Base-by-base conservation (phyloP, 176 grass and related monocot species). In the Rhipidocladum racemiflorum region DNA sequence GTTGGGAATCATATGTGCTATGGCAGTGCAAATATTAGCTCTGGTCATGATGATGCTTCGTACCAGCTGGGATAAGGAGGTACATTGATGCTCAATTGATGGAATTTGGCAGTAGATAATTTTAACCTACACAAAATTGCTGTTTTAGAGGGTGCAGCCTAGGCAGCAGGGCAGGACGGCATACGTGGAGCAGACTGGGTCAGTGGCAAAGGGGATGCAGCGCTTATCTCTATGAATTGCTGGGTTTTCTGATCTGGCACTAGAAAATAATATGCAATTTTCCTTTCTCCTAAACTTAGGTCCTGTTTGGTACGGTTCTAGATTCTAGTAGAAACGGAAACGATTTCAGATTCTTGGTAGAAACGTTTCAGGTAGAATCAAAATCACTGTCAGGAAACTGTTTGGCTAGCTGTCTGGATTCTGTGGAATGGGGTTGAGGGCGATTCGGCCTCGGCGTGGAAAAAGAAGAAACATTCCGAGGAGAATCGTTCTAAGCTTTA, bases 1-100 rank as follows among this genome's bases (percentile, higher is more conserved):
- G 96, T 30, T 98, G 82, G 92, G 92, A 38, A 95, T 95, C 64
- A 91, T 98, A 84, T 95, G 88, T 65, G 96, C 92, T 0, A 89
- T 98, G 84, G 35, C 83, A 60, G 84, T 95, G 55, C 92, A 98
- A 88, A 74, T 95, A 72, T 65, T 85, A 43, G 36, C 85, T 82
- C 85, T 98, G 71, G 36, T 90, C 13, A 51, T 82, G 69, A 84
- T 94, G 85, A 86, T 95, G 63, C 45, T 98, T 53, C 75, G 50
- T 67, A 95, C 87, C 13, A 76, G 83, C 66, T 98, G 96, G 96
- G 70, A 91, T 30, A 79, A 90, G 73, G 90, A 98, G 88, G 87
- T 91, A 75, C 14, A 59, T 17, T 10, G 40, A 35, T 80, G 38
- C 45, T 81, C 34, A 38, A 15, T 63, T 64, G 3, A 53, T 54